phyloP scores from a whole-genome alignment of 192 early-diverging fungal species.

The Coemansia sp. region DNA sequence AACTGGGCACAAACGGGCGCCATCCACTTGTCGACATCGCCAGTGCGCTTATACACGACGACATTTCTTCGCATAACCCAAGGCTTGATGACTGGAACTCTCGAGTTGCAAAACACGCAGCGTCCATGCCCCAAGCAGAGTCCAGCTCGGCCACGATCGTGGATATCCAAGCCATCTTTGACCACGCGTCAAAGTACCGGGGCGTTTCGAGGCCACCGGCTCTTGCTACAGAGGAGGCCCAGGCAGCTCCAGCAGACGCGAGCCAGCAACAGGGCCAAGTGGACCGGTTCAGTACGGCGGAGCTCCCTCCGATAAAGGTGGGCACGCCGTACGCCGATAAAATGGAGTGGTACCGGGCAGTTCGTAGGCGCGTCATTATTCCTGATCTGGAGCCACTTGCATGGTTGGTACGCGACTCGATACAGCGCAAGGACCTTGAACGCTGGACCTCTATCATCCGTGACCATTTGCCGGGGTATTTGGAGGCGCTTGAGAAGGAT shows the following conservation, averaged over 20 bases:
- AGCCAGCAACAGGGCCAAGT: not conserved
- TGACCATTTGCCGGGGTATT: conserved; percentile 22
- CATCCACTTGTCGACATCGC: conserved; percentile 1
- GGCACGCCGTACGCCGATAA: conserved; percentile 8
- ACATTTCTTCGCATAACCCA: not conserved
- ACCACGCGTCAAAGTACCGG: too few relatives aligned
- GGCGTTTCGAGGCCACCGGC: too few relatives aligned
- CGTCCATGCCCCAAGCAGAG: not conserved
- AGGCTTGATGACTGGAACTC: conserved; percentile 7
- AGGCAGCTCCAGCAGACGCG: not conserved
- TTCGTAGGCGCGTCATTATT: conserved; percentile 2
- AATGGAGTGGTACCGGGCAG: conserved; percentile 14
- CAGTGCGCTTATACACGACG: conserved; percentile 1
- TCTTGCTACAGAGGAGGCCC: not conserved
- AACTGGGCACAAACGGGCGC: not conserved
- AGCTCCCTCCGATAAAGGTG: not conserved
- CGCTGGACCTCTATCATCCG: conserved; percentile 23
- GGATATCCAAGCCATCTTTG: not conserved
- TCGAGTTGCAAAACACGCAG: not conserved
- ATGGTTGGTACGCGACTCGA: conserved; percentile 6
- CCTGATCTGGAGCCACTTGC: conserved; percentile 5
- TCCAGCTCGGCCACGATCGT: not conserved
- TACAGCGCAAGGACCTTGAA: conserved; percentile 1
- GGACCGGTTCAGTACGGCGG: too few relatives aligned
- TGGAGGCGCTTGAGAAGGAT: conserved; percentile 4